Evolutionary conservation across 305 asterid genomes (phyloP).

Genomic region (Fraxinus ornus): DNA sequence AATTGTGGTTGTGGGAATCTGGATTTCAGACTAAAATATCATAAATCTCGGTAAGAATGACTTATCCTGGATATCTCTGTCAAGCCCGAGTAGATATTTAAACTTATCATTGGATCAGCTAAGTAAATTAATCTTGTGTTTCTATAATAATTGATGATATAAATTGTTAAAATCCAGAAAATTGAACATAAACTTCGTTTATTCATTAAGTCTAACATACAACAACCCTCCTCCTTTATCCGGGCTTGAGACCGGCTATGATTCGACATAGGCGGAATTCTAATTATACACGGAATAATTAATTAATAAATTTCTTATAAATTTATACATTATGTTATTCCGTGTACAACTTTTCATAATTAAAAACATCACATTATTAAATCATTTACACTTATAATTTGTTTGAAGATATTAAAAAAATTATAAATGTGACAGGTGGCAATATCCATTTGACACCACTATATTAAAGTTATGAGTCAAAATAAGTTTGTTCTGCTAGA

Average conservation of each 20-base stretch:
- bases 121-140: neutral
- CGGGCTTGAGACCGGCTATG: neutral
- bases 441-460: neutral
- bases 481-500: neutral
- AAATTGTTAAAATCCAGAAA: neutral
- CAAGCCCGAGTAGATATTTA: neutral
- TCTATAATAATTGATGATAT: neutral
- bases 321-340: neutral
- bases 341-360: neutral
- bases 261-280: neutral
- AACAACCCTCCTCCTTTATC: neutral
- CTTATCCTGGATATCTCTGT: neutral
- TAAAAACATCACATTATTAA: neutral
- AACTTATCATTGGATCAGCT: neutral
- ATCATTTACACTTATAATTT: neutral
- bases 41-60: neutral
- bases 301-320: too few relatives aligned
- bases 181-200: neutral
- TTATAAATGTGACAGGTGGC: neutral
- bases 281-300: neutral
- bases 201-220: neutral
- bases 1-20: neutral
- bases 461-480: neutral
- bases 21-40: neutral
- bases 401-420: neutral